These are phyloP conservation scores for Ustilago hordei DNA, from an alignment of 1,284 basidiomycete species.

Conservation along the genomic window DNA sequence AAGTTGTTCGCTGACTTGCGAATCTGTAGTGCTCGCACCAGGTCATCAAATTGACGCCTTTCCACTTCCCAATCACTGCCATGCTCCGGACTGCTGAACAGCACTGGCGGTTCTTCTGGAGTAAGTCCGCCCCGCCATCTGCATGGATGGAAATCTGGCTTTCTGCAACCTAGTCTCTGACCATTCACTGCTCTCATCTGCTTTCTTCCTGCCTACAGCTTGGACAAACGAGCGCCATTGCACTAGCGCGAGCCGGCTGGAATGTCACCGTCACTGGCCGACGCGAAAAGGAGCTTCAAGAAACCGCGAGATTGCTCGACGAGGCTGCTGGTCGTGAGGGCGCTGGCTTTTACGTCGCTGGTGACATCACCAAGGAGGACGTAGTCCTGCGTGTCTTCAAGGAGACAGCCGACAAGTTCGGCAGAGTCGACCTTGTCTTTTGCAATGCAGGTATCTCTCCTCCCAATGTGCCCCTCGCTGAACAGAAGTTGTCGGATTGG, in stretches of 20 bases:
- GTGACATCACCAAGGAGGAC: constrained; percentile 56
- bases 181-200: background rate
- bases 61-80: background rate
- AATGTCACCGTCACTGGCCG: constrained; percentile 57
- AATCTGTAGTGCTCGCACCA: background rate
- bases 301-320: constrained; percentile 31
- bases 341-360: constrained; percentile 26
- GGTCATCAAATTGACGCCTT: background rate
- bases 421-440: constrained; percentile 56
- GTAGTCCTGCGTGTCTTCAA: constrained; percentile 43
- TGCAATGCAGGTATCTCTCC: constrained; percentile 60
- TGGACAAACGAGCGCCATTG: constrained; percentile 50
- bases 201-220: constrained; percentile 24
- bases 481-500: constrained; percentile 55
- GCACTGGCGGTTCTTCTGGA: constrained; percentile 51
- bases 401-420: constrained; percentile 44
- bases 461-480: constrained; percentile 47
- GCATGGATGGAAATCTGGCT: background rate
- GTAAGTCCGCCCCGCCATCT: constrained; percentile 19
- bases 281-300: constrained; percentile 39
- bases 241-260: constrained; percentile 56
- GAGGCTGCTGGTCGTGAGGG: constrained; percentile 26
- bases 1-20: constrained; percentile 8
- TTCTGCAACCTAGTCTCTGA: background rate
- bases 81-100: background rate